A percentile compares a stretch with the other conserved stretches of the same genome.
These are phyloP conservation scores for Myochromella boudieri DNA, from an alignment of 768 basidiomycete genomes.

Conservation along the genomic window DNA sequence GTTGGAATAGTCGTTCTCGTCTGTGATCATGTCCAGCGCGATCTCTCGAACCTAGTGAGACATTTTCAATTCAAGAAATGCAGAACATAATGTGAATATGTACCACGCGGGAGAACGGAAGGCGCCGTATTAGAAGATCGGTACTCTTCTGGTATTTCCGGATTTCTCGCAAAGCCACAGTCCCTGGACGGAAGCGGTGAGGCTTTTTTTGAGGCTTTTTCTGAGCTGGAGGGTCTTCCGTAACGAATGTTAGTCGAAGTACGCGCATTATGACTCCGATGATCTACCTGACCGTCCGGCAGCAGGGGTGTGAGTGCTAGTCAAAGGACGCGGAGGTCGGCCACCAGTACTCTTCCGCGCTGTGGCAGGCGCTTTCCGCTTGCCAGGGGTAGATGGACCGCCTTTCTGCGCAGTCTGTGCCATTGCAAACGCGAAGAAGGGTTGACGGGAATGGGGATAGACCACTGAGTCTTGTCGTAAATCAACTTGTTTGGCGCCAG, in stretches of 20 bases:
- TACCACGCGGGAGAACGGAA: slow-evolving; percentile 92
- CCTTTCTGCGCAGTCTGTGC: slow-evolving; percentile 67
- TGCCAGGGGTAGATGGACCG: slow-evolving; percentile 36
- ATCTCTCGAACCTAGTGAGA: slow-evolving; percentile 88
- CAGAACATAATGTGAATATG: slow-evolving; percentile 28
- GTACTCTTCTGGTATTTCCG: slow-evolving; percentile 94
- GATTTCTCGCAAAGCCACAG: slow-evolving; percentile 88
- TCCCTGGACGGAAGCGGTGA: slow-evolving; percentile 84
- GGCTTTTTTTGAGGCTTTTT: slow-evolving; percentile 36
- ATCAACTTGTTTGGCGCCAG: slow-evolving; percentile 28
- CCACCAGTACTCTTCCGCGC: slow-evolving; percentile 88
- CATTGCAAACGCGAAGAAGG: slow-evolving; percentile 39
- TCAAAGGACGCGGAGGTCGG: slow-evolving; percentile 43
- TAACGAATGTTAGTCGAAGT: background rate
- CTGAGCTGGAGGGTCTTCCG: too few species aligned
- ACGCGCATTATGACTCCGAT: background rate
- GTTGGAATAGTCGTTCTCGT: slow-evolving; percentile 60
- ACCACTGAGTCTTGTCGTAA: background rate
- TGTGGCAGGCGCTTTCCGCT: slow-evolving; percentile 55
- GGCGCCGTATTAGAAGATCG: slow-evolving; percentile 80
- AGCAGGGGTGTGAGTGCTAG: slow-evolving; percentile 8
- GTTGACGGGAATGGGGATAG: background rate
- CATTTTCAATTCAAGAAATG: background rate
- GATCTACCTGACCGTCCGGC: slow-evolving; percentile 7
- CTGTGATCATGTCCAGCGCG: slow-evolving; percentile 85